phyloP scores from a whole-genome alignment of 2,329 filamentous ascomycete genomes.

The Colletotrichum tropicicola region DNA sequence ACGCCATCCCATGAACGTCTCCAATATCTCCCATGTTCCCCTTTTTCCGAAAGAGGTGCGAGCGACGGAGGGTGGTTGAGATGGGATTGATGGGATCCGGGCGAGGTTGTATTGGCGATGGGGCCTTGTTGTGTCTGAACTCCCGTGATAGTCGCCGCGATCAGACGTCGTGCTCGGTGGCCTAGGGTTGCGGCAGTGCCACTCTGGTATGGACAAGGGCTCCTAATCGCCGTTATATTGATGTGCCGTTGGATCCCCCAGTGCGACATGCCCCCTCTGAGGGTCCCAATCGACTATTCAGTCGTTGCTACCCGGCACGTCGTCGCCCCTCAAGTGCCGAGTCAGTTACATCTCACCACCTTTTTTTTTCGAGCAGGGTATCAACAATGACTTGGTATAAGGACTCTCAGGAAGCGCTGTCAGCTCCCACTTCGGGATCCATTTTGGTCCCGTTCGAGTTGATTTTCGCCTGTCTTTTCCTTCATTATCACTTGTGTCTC shows the following conservation, averaged over 20 bases:
- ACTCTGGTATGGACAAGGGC: constrained; percentile 20
- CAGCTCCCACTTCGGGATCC: background rate
- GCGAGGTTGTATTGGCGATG: background rate
- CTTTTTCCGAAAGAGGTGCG: constrained; percentile 6
- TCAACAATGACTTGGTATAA: constrained; percentile 8
- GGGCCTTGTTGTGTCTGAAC: background rate
- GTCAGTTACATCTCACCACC: background rate
- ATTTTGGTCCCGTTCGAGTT: background rate
- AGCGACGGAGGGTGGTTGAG: background rate
- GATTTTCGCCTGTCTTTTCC: background rate
- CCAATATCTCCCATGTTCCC: background rate
- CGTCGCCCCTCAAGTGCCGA: constrained; percentile 5
- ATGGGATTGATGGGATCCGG: background rate
- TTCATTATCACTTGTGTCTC: background rate
- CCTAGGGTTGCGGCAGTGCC: constrained; percentile 11
- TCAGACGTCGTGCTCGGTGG: constrained; percentile 9
- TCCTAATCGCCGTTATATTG: constrained; percentile 6
- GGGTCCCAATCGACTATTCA: background rate
- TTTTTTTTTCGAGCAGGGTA: background rate
- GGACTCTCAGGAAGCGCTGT: background rate
- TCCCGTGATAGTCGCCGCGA: constrained; percentile 7
- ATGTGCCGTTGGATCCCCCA: constrained; percentile 1
- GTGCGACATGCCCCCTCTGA: constrained; percentile 3
- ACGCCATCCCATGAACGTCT: background rate
- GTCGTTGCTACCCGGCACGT: background rate